Evolutionary conservation across 345 rosid species (phyloP), one percentile per base, ranked within the genome.

Genomic region (Raphanus sativus): DNA sequence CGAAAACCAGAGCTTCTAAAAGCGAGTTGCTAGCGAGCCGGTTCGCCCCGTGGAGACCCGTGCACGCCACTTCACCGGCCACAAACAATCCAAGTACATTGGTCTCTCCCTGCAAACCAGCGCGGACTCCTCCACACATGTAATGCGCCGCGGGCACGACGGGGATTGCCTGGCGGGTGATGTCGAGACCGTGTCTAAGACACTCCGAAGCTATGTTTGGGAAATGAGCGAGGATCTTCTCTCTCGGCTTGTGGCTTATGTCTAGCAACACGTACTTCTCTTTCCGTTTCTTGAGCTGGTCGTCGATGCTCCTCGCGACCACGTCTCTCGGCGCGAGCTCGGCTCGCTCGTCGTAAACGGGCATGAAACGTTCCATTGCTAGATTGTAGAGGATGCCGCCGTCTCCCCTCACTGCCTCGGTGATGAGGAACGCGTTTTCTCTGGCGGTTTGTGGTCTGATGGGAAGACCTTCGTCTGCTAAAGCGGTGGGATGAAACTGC

Each of bases 311-410:
- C 87, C 99, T 89, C 3, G 99, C 99, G 67, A 91, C 97, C 74
- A 92, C 96, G 54, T 95, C 99, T 77, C 99, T 86, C 4, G 99
- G 97, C 79, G 99, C 99, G 55, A 95, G 96, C 88, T 95, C 98
- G 13, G 87, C 90, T 85, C 97, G 90, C 81, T 86, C 89, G 42
- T 92, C 99, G 60, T 92, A 92, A n/a, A 74, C 64, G 1, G 96
- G 92, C 97, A 95, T 91, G 80, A 92, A 95, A 63, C 91, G 84
- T 67, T 95, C 98, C 98, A 87, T 87, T 77, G 80, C 82, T 69
- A 86, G 75, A 78, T 92, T 95, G 78, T 86, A 92, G 52, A 92
- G 93, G 84, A 95, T 86, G 74, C 98, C 99, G 63, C 99, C 99
- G 68, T 95, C 99, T 21, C 96, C 97, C 76, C 96, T 85, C 17